phyloP scores from a whole-genome alignment of 225 moss, liverwort and hornwort genomes.

The Marchantia polymorpha region DNA sequence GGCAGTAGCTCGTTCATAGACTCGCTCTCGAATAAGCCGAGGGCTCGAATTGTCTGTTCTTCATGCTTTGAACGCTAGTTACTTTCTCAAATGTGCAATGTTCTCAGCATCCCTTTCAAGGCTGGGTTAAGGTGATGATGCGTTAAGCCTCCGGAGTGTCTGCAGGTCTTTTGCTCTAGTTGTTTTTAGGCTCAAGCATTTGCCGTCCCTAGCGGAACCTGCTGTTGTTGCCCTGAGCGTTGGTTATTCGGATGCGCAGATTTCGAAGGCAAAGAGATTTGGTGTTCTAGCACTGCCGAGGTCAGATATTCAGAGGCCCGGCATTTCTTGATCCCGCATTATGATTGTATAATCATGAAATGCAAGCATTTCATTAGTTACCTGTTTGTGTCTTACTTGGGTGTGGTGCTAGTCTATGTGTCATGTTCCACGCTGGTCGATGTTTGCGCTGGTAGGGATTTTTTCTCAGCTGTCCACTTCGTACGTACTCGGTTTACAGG shows the following conservation, averaged over 20 bases:
- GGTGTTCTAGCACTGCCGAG: slow-evolving; percentile 72
- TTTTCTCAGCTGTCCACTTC: neutral
- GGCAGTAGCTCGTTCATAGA: no score
- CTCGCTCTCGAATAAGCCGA: no score
- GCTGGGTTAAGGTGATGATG: neutral
- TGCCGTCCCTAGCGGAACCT: neutral
- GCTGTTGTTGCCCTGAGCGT: slow-evolving; percentile 3
- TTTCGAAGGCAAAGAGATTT: slow-evolving; percentile 85
- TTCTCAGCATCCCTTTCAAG: no score
- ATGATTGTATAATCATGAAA: no score
- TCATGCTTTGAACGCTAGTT: no score
- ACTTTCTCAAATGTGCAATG: no score
- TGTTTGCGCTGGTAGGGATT: neutral
- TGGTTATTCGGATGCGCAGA: slow-evolving; percentile 42
- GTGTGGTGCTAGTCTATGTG: neutral
- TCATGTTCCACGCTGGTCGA: neutral
- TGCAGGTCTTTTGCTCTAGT: neutral
- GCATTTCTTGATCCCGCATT: neutral
- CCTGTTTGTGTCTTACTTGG: neutral
- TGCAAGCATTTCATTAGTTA: neutral
- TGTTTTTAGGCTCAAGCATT: slow-evolving; percentile 2
- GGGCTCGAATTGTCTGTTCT: no score
- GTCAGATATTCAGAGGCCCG: slow-evolving; percentile 21
- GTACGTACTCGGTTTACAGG: slow-evolving; percentile 46
- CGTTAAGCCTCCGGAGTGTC: neutral